These are phyloP conservation scores for Beauveria brongniartii DNA, from an alignment of 2,329 filamentous ascomycete species.

Conservation along the genomic window DNA sequence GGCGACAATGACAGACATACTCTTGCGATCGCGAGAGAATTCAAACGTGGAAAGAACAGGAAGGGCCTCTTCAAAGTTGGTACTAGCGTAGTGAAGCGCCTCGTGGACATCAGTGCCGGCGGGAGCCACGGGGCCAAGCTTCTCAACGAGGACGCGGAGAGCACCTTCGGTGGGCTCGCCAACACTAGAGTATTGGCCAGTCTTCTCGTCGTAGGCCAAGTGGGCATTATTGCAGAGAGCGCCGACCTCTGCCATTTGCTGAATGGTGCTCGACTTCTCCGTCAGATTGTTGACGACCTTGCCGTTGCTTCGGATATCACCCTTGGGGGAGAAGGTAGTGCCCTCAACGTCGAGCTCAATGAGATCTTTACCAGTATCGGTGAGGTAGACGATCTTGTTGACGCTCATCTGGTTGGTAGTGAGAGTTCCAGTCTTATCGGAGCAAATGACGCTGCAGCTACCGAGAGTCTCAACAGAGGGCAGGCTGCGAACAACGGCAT, in stretches of 20 bases:
- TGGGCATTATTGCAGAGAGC: slow-evolving; percentile 84
- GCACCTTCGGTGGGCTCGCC: slow-evolving; percentile 96
- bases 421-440: slow-evolving; percentile 96
- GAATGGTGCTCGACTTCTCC: slow-evolving; percentile 65
- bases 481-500: slow-evolving; percentile 90
- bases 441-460: slow-evolving; percentile 99
- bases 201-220: slow-evolving; percentile 72
- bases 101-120: slow-evolving; percentile 45
- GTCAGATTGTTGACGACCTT: slow-evolving; percentile 61
- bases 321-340: slow-evolving; percentile 82
- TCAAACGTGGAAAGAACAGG: slow-evolving; percentile 82
- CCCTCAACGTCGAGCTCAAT: slow-evolving; percentile 87
- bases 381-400: slow-evolving; percentile 81
- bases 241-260: slow-evolving; percentile 65
- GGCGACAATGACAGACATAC: slow-evolving; percentile 92
- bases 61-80: slow-evolving; percentile 70
- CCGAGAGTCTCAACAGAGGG: slow-evolving; percentile 96
- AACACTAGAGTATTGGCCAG: slow-evolving; percentile 67
- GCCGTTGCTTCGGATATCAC: slow-evolving; percentile 61
- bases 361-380: slow-evolving; percentile 61
- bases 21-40: slow-evolving; percentile 96
- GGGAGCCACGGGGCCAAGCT: slow-evolving; percentile 76
- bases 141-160: slow-evolving; percentile 83
- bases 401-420: slow-evolving; percentile 99
- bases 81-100: slow-evolving; percentile 72